These are phyloP conservation scores for Penicillium frequentans DNA, from an alignment of 2,329 filamentous ascomycete genomes.

Conservation along the genomic window DNA sequence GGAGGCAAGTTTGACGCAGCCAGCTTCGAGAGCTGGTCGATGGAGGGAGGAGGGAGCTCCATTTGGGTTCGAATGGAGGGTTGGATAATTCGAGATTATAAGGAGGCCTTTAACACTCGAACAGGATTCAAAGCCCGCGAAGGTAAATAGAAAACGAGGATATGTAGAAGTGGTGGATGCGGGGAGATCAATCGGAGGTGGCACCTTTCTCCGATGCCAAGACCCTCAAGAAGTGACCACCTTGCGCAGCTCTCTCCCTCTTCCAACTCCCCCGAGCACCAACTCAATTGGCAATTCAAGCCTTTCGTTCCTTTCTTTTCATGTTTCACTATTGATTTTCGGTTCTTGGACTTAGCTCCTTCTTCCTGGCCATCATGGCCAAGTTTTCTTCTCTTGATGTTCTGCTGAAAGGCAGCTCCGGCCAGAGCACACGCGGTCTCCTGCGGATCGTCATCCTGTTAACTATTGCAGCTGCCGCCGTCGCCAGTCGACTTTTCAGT, in stretches of 20 bases:
- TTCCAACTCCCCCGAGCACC: constrained; percentile 5
- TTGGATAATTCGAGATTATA: no score
- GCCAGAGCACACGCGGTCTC: constrained; percentile 78
- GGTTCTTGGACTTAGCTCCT: constrained; percentile 32
- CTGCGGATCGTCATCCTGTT: constrained; percentile 86
- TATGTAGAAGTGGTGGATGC: constrained; percentile 18
- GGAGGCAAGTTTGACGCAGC: constrained; percentile 29
- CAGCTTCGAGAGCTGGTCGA: constrained; percentile 31
- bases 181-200: constrained; percentile 34
- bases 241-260: constrained; percentile 38
- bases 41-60: constrained; percentile 31
- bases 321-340: constrained; percentile 26
- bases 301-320: constrained; percentile 23
- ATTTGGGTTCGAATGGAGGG: constrained; percentile 15
- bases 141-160: not conserved
- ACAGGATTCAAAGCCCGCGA: not conserved
- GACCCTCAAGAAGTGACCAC: constrained; percentile 42
- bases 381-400: constrained; percentile 49
- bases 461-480: constrained; percentile 86
- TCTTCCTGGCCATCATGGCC: constrained; percentile 46
- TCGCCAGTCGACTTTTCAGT: constrained; percentile 93
- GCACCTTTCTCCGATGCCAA: constrained; percentile 35
- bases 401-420: constrained; percentile 75
- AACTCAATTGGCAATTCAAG: constrained; percentile 21
- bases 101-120: no score